A percentile compares a stretch with the other conserved stretches of the same genome.
These are phyloP conservation scores for Infundibulicybe gibba DNA, from an alignment of 768 basidiomycete genomes.

Conservation along the genomic window DNA sequence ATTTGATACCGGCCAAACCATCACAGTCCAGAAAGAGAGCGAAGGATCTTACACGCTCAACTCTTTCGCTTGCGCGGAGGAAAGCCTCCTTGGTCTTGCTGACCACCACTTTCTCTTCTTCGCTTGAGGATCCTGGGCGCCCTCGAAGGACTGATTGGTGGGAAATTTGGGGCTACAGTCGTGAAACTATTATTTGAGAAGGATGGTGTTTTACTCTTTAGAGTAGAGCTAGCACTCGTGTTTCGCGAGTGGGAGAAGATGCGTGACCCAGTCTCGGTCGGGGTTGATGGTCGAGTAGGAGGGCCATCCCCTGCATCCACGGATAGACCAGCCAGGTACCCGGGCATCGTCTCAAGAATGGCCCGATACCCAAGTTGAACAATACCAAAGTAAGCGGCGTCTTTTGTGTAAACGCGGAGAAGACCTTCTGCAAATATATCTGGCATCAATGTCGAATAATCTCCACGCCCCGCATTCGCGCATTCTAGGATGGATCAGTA, in stretches of 20 bases:
- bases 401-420: slow-evolving; percentile 67
- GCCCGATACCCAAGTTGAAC: slow-evolving; percentile 68
- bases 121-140: too few relatives aligned
- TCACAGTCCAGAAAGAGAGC: too few relatives aligned
- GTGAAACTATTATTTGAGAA: slow-evolving; percentile 44
- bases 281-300: background rate
- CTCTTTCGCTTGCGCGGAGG: too few relatives aligned
- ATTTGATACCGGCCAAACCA: too few relatives aligned
- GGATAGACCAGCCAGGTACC: slow-evolving; percentile 5
- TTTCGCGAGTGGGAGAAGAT: background rate
- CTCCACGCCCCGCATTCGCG: slow-evolving; percentile 42
- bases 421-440: slow-evolving; percentile 64
- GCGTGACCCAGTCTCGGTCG: background rate
- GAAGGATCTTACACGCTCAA: too few relatives aligned
- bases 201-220: background rate
- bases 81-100: too few relatives aligned
- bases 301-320: too few relatives aligned
- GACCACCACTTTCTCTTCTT: too few relatives aligned
- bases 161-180: slow-evolving; percentile 35
- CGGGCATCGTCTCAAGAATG: slow-evolving; percentile 24
- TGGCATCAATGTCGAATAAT: slow-evolving; percentile 66
- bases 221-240: too few relatives aligned
- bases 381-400: slow-evolving; percentile 50
- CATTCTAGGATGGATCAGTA: slow-evolving; percentile 29
- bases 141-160: slow-evolving; percentile 23